Percentiles rank a stretch among this genome's conserved stretches.
These are phyloP conservation scores for Rhododendron williamsianum DNA, from an alignment of 148 eudicot genomes.

Conservation along the genomic window DNA sequence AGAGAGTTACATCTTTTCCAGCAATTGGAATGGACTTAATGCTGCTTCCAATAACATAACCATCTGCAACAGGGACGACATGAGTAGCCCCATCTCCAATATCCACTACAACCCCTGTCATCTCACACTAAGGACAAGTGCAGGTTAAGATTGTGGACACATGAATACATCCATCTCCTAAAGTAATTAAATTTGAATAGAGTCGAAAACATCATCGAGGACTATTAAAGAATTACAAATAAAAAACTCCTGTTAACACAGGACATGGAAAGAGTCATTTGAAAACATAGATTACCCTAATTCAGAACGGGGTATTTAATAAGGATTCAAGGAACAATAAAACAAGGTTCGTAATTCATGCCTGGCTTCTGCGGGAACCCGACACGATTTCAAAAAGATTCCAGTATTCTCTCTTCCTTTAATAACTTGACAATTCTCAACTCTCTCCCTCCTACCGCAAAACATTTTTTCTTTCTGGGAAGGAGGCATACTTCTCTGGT, in stretches of 20 bases:
- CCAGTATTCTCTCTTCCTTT: not conserved
- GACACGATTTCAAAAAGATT: not conserved
- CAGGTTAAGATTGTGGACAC: slow-evolving; percentile 22
- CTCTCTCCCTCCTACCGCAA: not conserved
- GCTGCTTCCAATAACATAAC: slow-evolving; percentile 97
- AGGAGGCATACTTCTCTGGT: not conserved
- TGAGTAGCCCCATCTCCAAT: slow-evolving; percentile 96
- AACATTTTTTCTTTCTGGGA: not conserved
- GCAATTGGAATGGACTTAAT: slow-evolving; percentile 86
- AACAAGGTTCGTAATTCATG: not conserved
- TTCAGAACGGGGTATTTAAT: not conserved
- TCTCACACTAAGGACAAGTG: slow-evolving; percentile 70
- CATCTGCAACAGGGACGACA: slow-evolving; percentile 98
- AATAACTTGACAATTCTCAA: not conserved
- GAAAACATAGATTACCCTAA: not conserved
- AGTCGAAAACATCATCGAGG: not conserved
- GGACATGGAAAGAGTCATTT: not conserved
- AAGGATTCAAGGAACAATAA: not conserved
- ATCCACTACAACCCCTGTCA: slow-evolving; percentile 99
- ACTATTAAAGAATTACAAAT: not conserved
- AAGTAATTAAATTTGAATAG: not conserved
- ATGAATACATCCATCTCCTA: not conserved
- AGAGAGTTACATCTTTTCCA: slow-evolving; percentile 84
- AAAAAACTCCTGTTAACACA: not conserved
- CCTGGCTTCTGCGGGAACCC: not conserved